phyloP scores from a whole-genome alignment of 2,329 filamentous ascomycete species.

The Fusarium kyushuense region DNA sequence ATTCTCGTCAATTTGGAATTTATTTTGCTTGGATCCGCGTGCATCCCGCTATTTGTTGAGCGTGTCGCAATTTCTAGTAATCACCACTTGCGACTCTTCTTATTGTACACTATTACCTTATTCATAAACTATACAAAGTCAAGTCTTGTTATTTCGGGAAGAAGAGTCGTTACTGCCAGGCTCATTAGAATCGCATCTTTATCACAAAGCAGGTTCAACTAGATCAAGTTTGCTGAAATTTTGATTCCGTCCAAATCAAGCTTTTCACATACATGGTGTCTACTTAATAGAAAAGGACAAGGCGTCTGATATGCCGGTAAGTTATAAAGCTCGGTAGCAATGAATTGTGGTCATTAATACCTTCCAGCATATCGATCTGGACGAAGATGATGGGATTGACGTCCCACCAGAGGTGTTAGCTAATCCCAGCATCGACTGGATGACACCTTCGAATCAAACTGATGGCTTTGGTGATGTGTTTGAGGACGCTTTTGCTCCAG shows the following conservation, averaged over 20 bases:
- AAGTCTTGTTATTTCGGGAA: background rate
- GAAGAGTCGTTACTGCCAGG: background rate
- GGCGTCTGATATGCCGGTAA: constrained; percentile 32
- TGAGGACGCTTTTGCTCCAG: constrained; percentile 14
- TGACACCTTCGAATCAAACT: background rate
- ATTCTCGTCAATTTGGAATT: background rate
- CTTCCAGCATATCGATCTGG: constrained; percentile 15
- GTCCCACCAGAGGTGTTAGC: constrained; percentile 10
- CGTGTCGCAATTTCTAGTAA: constrained; percentile 7
- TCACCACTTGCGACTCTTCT: background rate
- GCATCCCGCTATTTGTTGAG: background rate
- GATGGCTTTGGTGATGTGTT: constrained; percentile 23
- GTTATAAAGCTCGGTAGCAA: background rate
- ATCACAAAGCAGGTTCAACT: background rate
- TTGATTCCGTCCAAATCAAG: background rate
- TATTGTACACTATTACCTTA: background rate
- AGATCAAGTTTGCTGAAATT: background rate
- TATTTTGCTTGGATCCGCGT: constrained; percentile 2
- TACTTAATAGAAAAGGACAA: constrained; percentile 18
- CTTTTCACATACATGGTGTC: background rate
- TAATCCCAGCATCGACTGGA: constrained; percentile 12
- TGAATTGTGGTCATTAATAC: background rate
- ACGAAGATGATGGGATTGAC: constrained; percentile 16
- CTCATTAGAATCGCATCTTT: background rate
- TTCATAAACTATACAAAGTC: background rate